phyloP scores from a whole-genome alignment of 116 monocot species.

The Dioscorea cayenensis region DNA sequence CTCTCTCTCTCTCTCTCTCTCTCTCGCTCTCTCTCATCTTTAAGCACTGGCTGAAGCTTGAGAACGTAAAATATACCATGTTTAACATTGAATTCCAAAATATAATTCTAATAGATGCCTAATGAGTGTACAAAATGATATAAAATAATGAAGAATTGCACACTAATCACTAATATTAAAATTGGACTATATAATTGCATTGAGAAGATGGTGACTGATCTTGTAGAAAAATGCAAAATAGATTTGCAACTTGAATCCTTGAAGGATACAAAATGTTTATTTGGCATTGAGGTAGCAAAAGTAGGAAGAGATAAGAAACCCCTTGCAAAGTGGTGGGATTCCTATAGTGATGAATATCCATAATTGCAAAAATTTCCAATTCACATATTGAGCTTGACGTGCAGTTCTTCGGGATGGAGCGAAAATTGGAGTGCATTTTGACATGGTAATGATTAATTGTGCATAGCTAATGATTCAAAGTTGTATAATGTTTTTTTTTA shows the following conservation, averaged over 20 bases:
- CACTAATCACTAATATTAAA: no score
- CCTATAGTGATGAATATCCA: neutral
- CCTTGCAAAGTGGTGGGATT: neutral
- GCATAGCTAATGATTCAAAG: neutral
- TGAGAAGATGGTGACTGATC: neutral
- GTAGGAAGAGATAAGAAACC: neutral
- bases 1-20: no score
- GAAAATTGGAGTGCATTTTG: neutral
- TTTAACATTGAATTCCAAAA: no score
- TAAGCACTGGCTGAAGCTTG: no score
- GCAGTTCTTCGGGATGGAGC: neutral
- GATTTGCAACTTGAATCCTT: neutral
- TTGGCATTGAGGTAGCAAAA: no score
- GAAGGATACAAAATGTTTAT: neutral
- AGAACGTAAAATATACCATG: no score
- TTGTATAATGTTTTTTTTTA: neutral
- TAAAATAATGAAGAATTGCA: no score
- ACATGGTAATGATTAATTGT: neutral
- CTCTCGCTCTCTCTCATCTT: no score
- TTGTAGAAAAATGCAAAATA: neutral
- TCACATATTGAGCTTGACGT: neutral
- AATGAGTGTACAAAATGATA: no score
- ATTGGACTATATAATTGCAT: neutral
- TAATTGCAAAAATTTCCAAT: neutral
- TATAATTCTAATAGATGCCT: no score